These are phyloP conservation scores for Colletotrichum magnum DNA, from an alignment of 2,329 filamentous ascomycete genomes.

Conservation along the genomic window DNA sequence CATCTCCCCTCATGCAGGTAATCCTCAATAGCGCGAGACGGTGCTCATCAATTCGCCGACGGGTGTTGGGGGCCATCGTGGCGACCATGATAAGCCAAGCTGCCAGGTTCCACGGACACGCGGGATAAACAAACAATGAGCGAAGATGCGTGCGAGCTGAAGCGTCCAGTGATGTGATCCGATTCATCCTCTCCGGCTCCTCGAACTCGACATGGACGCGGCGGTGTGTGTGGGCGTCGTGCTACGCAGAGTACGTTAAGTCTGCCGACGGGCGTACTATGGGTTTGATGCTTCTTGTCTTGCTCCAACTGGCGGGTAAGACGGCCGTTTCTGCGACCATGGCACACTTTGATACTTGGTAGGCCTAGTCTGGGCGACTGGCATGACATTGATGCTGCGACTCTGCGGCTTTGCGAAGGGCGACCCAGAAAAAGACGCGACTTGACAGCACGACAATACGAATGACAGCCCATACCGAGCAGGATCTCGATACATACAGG, in stretches of 20 bases:
- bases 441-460: constrained; percentile 4
- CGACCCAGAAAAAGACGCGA: constrained; percentile 25
- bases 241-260: too few species aligned
- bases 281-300: constrained; percentile 22
- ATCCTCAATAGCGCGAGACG: constrained; percentile 32
- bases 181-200: constrained; percentile 18
- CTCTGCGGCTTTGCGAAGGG: constrained; percentile 21
- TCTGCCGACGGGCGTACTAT: neutral
- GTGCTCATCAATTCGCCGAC: constrained; percentile 22
- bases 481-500: constrained; percentile 35
- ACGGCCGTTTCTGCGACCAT: constrained; percentile 30
- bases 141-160: neutral
- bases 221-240: neutral
- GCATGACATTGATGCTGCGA: constrained; percentile 27
- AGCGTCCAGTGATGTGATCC: constrained; percentile 8
- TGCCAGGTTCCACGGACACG: constrained; percentile 20
- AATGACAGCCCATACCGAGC: constrained; percentile 25
- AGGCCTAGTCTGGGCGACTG: constrained; percentile 7
- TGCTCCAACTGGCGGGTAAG: constrained; percentile 8
- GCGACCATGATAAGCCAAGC: constrained; percentile 26
- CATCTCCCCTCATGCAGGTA: constrained; percentile 33
- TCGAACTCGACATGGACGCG: constrained; percentile 15
- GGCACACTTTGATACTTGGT: constrained; percentile 16
- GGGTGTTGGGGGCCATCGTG: neutral
- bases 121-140: constrained; percentile 35